phyloP scores from a whole-genome alignment of 169 alveolate genomes.

The Plasmodium vivax region DNA sequence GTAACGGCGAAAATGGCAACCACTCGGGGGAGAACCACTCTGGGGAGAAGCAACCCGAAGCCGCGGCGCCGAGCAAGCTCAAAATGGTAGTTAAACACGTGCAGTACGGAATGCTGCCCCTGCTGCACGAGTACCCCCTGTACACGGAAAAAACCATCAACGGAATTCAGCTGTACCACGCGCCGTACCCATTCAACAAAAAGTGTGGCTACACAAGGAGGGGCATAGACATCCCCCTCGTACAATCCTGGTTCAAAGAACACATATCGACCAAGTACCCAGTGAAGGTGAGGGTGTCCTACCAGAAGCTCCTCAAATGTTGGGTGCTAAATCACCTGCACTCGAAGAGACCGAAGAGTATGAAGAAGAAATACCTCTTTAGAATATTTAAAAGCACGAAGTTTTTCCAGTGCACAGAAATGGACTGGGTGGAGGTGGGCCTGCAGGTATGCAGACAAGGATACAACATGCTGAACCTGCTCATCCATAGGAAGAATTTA shows the following conservation, averaged over 20 bases:
- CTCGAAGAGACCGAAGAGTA: constrained; percentile 93
- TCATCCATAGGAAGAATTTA: constrained; percentile 98
- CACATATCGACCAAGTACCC: constrained; percentile 98
- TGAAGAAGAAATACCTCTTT: constrained; percentile 94
- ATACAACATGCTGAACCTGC: constrained; percentile 97
- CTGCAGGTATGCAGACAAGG: constrained; percentile 99
- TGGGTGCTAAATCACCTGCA: constrained; percentile 98
- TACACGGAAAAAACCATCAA: constrained; percentile 81
- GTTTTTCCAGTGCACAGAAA: constrained; percentile 98
- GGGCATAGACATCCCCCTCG: constrained; percentile 97
- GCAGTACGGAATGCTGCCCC: constrained; percentile 76
- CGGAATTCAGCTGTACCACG: constrained; percentile 92
- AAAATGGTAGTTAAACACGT: constrained; percentile 17
- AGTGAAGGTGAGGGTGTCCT: constrained; percentile 98
- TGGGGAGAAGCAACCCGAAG: background rate
- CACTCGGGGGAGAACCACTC: background rate
- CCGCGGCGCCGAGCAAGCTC: background rate
- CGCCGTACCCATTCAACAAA: constrained; percentile 99
- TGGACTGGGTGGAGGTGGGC: constrained; percentile 99
- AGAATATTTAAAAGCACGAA: constrained; percentile 97
- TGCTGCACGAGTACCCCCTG: constrained; percentile 76
- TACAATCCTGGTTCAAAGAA: constrained; percentile 98
- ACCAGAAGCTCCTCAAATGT: constrained; percentile 97
- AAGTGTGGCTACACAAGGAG: constrained; percentile 97
- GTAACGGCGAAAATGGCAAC: background rate